These are phyloP conservation scores for Phaseolus lunatus DNA, from an alignment of 306 rosid species.

Conservation along the genomic window DNA sequence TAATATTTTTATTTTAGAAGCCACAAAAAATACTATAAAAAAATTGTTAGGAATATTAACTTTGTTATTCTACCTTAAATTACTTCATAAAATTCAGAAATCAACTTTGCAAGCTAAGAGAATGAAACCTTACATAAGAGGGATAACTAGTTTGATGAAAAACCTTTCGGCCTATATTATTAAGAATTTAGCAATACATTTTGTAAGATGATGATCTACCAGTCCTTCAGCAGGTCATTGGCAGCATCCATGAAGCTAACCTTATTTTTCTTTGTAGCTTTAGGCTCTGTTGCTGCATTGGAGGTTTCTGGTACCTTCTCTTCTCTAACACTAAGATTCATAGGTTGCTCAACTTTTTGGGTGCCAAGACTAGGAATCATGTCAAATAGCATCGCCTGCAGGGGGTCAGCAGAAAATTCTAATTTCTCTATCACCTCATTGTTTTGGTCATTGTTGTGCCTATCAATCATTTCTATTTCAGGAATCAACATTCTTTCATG, in stretches of 20 bases:
- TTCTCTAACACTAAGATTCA: constrained; percentile 26
- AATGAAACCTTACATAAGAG: constrained; percentile 3
- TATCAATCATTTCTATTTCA: constrained; percentile 49
- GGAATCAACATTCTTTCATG: constrained; percentile 44
- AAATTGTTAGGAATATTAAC: neutral
- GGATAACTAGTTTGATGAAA: neutral
- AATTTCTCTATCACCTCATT: constrained; percentile 50
- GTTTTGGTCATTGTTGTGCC: constrained; percentile 37
- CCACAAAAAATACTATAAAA: neutral
- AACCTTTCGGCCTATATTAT: neutral
- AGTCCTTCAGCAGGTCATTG: constrained; percentile 72
- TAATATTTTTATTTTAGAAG: neutral
- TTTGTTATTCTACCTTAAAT: neutral
- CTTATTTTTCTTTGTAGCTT: constrained; percentile 70
- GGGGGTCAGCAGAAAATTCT: constrained; percentile 63
- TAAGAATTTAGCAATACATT: constrained; percentile 20
- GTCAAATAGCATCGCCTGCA: constrained; percentile 85
- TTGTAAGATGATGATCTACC: constrained; percentile 51
- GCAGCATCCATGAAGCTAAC: constrained; percentile 92
- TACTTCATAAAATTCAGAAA: neutral
- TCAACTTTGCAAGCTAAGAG: constrained; percentile 2
- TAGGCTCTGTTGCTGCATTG: constrained; percentile 54
- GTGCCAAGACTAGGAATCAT: constrained; percentile 79
- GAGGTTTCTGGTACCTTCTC: constrained; percentile 52
- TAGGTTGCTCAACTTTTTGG: constrained; percentile 51